These are phyloP conservation scores for Vitis hybrid DNA, from an alignment of 177 flowering plant species.

Conservation along the genomic window DNA sequence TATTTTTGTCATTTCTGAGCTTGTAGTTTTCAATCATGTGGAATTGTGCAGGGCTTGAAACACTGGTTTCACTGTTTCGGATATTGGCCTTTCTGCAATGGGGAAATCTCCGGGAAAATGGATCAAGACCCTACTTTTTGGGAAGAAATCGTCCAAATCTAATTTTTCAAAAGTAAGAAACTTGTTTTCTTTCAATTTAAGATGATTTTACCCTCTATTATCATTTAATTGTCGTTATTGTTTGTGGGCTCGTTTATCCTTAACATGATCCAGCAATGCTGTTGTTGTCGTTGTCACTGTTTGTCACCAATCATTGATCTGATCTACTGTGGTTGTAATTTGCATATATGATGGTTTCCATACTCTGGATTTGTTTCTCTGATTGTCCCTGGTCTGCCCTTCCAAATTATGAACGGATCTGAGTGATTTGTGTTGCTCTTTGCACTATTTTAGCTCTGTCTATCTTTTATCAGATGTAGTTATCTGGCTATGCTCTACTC, in stretches of 20 bases:
- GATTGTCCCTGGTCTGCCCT: background rate
- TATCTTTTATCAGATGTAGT: no score
- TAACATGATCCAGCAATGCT: background rate
- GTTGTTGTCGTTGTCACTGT: no score
- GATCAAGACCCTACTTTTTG: conserved; percentile 65
- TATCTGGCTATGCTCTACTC: no score
- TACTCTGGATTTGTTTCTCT: background rate
- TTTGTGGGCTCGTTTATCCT: background rate
- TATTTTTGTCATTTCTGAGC: background rate
- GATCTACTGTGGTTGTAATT: background rate
- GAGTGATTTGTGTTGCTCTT: no score
- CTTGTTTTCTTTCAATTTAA: conserved; percentile 13
- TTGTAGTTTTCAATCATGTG: background rate
- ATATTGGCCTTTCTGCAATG: conserved; percentile 32
- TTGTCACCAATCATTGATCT: background rate
- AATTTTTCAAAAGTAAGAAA: conserved; percentile 40
- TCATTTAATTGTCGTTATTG: background rate
- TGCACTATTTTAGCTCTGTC: no score
- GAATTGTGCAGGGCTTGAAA: conserved; percentile 18
- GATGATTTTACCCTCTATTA: background rate
- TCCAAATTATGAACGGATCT: no score
- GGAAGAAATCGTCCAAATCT: conserved; percentile 64
- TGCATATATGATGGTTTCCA: background rate
- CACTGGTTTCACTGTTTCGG: conserved; percentile 3
- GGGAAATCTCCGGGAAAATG: conserved; percentile 75